Evolutionary conservation across 305 asterid genomes (phyloP).

Genomic region (Fraxinus nigra): DNA sequence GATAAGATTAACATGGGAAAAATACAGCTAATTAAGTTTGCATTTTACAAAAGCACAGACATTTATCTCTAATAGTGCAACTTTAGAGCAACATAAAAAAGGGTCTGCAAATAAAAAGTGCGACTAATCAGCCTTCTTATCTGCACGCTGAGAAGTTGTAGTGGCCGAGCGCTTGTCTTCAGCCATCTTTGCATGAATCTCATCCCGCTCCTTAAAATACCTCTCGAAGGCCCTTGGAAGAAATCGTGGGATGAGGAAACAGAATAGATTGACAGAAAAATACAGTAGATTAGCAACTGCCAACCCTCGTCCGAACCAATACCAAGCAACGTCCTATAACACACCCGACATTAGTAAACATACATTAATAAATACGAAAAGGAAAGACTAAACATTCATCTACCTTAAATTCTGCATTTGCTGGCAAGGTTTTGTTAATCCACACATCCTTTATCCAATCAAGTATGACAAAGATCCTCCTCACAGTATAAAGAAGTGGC

Average conservation of each 20-base stretch:
- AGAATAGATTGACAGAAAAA: conserved; percentile 47
- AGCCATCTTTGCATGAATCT: conserved; percentile 42
- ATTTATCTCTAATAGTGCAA: not conserved
- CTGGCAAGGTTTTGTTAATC: conserved; percentile 67
- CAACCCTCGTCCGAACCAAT: conserved; percentile 69
- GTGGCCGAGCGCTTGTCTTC: conserved; percentile 44
- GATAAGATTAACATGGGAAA: not conserved
- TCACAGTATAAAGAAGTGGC: conserved; percentile 69
- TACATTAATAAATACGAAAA: not conserved
- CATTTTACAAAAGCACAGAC: not conserved
- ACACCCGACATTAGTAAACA: not conserved
- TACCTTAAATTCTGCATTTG: conserved; percentile 53
- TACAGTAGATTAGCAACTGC: conserved; percentile 52
- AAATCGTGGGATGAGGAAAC: conserved; percentile 68
- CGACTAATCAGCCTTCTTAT: conserved; percentile 41
- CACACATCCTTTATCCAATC: conserved; percentile 82
- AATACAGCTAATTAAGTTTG: not conserved
- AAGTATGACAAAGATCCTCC: conserved; percentile 58
- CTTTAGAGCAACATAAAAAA: not conserved
- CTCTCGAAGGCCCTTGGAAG: conserved; percentile 72
- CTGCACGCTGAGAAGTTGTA: conserved; percentile 17
- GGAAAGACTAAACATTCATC: not conserved
- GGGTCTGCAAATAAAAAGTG: not conserved
- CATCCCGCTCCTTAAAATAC: conserved; percentile 58
- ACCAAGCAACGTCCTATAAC: conserved; percentile 62